A percentile compares a stretch with the other conserved stretches of the same genome.
phyloP scores from a whole-genome alignment of 2,329 filamentous ascomycete species.

The Stachybotrys elegans region DNA sequence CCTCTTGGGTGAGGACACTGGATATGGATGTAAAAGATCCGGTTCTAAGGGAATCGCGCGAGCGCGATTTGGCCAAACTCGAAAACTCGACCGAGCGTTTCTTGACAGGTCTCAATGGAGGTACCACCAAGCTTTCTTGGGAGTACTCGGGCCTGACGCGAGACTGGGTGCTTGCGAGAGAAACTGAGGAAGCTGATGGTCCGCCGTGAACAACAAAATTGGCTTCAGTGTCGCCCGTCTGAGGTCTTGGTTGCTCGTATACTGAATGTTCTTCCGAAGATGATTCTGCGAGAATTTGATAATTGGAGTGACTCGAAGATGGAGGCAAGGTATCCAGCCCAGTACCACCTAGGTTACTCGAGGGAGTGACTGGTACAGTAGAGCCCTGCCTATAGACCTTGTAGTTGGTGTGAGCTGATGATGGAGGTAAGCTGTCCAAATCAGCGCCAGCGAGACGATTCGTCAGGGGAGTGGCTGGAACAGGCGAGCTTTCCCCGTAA shows the following conservation, averaged over 20 bases:
- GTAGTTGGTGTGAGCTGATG: conserved; percentile 47
- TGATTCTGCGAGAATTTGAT: conserved; percentile 45
- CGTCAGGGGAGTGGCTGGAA: conserved; percentile 10
- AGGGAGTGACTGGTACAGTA: conserved; percentile 15
- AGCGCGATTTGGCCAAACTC: conserved; percentile 43
- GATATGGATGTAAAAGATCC: conserved; percentile 53
- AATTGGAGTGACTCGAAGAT: conserved; percentile 43
- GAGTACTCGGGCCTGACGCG: conserved; percentile 44
- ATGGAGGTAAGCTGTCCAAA: conserved; percentile 34
- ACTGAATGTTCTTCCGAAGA: conserved; percentile 39
- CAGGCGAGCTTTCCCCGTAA: conserved; percentile 41
- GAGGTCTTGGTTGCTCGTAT: conserved; percentile 27
- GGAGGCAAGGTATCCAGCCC: conserved; percentile 35
- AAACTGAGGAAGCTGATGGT: conserved; percentile 34
- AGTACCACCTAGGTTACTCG: conserved; percentile 4
- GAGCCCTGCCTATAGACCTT: conserved; percentile 47
- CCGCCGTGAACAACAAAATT: conserved; percentile 52
- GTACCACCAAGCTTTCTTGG: conserved; percentile 55
- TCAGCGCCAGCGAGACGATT: conserved; percentile 15
- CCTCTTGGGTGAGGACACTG: conserved; percentile 47
- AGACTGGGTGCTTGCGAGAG: conserved; percentile 26
- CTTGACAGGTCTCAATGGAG: conserved; percentile 46
- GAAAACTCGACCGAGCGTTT: conserved; percentile 43
- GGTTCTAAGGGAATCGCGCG: conserved; percentile 47
- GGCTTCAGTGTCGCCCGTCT: conserved; percentile 33